Percentiles rank a stretch among this genome's conserved stretches.
Evolutionary conservation across 2,329 filamentous ascomycete genomes (phyloP).

Genomic region (Cytospora schulzeri): DNA sequence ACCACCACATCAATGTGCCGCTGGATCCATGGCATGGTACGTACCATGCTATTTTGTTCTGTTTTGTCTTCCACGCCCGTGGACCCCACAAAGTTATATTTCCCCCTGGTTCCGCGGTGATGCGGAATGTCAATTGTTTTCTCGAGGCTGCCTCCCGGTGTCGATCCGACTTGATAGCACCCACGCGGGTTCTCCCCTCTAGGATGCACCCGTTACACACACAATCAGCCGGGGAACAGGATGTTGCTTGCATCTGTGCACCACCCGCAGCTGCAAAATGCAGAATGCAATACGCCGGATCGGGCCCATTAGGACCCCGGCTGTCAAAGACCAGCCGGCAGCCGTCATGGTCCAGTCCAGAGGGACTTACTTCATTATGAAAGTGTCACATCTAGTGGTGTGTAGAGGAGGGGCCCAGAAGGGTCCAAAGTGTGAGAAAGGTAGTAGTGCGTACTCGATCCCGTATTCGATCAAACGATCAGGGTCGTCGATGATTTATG

Average conservation of each 20-base stretch:
- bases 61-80: no score
- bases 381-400: neutral
- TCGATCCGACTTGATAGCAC: neutral
- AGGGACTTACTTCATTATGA: no score
- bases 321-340: neutral
- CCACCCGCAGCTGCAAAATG: neutral
- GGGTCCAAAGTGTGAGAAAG: no score
- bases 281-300: neutral
- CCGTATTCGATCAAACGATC: neutral
- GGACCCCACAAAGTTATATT: neutral
- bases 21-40: no score
- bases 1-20: neutral
- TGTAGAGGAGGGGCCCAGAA: neutral
- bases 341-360: neutral
- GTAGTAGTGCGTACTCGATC: neutral
- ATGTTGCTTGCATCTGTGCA: neutral
- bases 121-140: neutral
- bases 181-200: neutral
- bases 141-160: neutral
- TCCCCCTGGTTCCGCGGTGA: neutral
- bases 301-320: no score
- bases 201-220: neutral
- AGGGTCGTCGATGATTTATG: neutral
- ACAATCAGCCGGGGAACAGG: no score
- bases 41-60: no score